Evolutionary conservation across 805 yeast species (phyloP).

Genomic region (Saccharomycopsis vini): DNA sequence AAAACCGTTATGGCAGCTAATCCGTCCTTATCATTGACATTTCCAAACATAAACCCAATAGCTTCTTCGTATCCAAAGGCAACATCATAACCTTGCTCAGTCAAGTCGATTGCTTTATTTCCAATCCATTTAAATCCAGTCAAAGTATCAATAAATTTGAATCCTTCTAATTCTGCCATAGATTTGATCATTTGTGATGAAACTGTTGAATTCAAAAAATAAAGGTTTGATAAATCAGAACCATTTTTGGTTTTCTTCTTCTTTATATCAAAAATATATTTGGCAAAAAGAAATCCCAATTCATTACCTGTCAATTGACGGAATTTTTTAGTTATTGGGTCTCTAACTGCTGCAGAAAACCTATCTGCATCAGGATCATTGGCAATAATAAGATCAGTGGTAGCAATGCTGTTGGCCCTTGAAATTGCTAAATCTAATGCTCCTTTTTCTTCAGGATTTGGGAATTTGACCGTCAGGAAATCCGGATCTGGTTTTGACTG

Average conservation of each 20-base stretch:
- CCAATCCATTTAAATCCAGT: constrained; percentile 99
- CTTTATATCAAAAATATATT: constrained; percentile 44
- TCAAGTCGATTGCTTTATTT: constrained; percentile 70
- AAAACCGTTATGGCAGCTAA: constrained; percentile 71
- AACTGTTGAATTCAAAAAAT: constrained; percentile 80
- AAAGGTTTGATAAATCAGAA: constrained; percentile 29
- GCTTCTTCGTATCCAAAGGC: constrained; percentile 96
- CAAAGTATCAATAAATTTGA: constrained; percentile 67
- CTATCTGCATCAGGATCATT: constrained; percentile 98
- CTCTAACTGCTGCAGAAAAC: constrained; percentile 68
- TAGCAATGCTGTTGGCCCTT: constrained; percentile 42
- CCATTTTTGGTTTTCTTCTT: constrained; percentile 21
- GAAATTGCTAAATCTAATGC: constrained; percentile 68
- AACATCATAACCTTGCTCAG: constrained; percentile 51
- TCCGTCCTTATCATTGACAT: constrained; percentile 90
- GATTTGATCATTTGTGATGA: constrained; percentile 73
- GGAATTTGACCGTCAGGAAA: constrained; percentile 80
- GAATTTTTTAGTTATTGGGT: constrained; percentile 41
- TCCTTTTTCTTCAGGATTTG: constrained; percentile 94
- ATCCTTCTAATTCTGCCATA: constrained; percentile 56
- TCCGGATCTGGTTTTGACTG: constrained; percentile 77
- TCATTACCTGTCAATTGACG: constrained; percentile 85
- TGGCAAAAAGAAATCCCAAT: constrained; percentile 77
- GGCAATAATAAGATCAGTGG: constrained; percentile 57
- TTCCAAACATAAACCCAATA: constrained; percentile 83